These are phyloP conservation scores for Trichoderma sp. DNA, from an alignment of 2,329 filamentous ascomycete genomes.

Conservation along the genomic window DNA sequence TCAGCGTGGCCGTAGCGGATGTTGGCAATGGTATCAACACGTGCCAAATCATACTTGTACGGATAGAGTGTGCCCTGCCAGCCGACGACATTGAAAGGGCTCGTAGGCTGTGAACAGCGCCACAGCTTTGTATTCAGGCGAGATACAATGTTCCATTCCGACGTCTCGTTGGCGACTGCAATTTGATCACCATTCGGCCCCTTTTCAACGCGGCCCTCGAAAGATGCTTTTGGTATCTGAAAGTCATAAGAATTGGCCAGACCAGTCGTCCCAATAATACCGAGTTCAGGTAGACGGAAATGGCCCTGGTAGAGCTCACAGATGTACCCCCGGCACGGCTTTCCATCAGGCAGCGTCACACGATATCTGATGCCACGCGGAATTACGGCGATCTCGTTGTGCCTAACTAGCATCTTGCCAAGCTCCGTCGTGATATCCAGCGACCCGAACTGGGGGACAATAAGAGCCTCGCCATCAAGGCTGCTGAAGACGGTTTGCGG, in stretches of 20 bases:
- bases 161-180: background rate
- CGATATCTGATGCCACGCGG: background rate
- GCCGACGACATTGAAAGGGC: background rate
- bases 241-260: background rate
- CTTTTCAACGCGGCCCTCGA: background rate
- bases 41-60: background rate
- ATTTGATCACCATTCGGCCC: background rate
- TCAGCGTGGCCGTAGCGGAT: background rate
- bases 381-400: background rate
- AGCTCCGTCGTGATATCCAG: background rate
- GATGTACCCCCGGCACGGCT: background rate
- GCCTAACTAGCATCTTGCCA: background rate
- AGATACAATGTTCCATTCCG: background rate
- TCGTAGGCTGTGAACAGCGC: background rate
- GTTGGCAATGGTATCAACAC: background rate
- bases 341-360: background rate
- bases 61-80: background rate
- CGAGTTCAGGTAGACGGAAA: background rate
- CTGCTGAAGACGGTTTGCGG: background rate
- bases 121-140: background rate
- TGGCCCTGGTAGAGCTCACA: background rate
- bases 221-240: background rate
- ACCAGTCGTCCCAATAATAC: background rate
- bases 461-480: background rate
- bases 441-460: background rate